Evolutionary conservation across 1,139 yeast genomes (phyloP), one percentile per base, ranked within the genome.

Genomic region (Kluyveromyces marxianus): DNA sequence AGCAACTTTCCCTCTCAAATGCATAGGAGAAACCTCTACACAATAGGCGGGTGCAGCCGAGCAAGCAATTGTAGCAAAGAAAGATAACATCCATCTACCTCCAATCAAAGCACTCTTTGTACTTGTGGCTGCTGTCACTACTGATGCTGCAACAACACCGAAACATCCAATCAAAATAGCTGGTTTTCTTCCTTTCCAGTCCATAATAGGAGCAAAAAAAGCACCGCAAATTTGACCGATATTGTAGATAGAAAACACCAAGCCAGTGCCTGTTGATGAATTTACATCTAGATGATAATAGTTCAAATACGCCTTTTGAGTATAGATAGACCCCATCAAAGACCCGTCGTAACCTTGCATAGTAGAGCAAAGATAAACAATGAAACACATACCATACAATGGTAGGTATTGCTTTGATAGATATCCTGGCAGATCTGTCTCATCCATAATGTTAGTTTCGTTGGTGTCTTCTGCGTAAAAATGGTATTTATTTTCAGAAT

Each of bases 171-270:
- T 4, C n/a, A 39, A 30, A 31, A 39, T 39, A 10, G 41, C 41
- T 24, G 21, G 3, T 28, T 39, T 39, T 39, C 41, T 39, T 5
- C 41, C 41, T 39, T 39, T 39, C 41, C 41, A 39, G 21, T 39
- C 41, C 41, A 39, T 39, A 6, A 39, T 8, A 3, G 35, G 25
- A 25, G 21, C 35, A 39, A 39, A 39, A 27, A 39, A 39, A 4
- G 41, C 41, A 29, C 41, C 41, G 21, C 41, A 39, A 24, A 39
- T 39, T 14, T 39, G 41, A n/a, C 88, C 88, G 51, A 81, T 78
- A 56, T 83, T 80, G 66, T 80, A 79, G 54, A 81, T 80, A 35
- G 85, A 74, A 49, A 81, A 83, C 56, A 81, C 74, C 57, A 81
- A 71, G 56, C 87, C 83, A 40, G 70, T 70, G n/a, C 41, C 35